These are phyloP conservation scores for Xeromyces bisporus DNA, from an alignment of 495 filamentous ascomycete genomes.

Conservation along the genomic window DNA sequence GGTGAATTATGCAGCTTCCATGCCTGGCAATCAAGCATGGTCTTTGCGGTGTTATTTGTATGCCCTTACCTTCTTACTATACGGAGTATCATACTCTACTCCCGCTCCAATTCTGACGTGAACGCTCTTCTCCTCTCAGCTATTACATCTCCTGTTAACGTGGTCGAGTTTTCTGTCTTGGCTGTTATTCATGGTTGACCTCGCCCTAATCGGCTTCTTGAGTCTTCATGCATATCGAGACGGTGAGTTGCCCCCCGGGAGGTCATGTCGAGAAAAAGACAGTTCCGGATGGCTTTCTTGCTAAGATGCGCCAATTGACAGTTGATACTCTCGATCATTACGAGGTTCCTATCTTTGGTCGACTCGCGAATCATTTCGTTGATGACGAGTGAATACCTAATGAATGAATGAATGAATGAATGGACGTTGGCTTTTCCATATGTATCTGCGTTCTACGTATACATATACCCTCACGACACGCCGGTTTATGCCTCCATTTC, in stretches of 20 bases:
- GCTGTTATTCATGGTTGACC: conserved; percentile 59
- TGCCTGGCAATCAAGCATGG: conserved; percentile 81
- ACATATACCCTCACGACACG: too few species aligned
- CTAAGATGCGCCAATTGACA: too few species aligned
- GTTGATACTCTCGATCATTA: conserved; percentile 82
- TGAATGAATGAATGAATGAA: too few species aligned
- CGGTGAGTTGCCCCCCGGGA: conserved; percentile 31
- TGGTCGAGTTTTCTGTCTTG: conserved; percentile 75
- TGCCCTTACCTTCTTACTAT: conserved; percentile 8
- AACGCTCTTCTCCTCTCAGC: conserved; percentile 16
- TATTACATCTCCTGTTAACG: conserved; percentile 67
- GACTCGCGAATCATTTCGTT: conserved; percentile 71
- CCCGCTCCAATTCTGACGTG: not conserved
- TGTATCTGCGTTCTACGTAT: too few species aligned
- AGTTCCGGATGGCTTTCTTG: too few species aligned
- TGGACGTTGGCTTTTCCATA: too few species aligned
- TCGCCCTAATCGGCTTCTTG: conserved; percentile 61
- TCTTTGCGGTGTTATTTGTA: conserved; percentile 76
- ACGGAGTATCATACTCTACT: not conserved
- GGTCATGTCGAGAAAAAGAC: too few species aligned
- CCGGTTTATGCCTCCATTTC: too few species aligned
- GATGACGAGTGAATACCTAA: conserved; percentile 62
- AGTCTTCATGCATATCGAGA: conserved; percentile 68
- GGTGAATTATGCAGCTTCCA: conserved; percentile 48
- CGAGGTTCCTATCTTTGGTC: conserved; percentile 68